Evolutionary conservation across 2,329 filamentous ascomycete genomes (phyloP).

Genomic region (Colletotrichum sp.): DNA sequence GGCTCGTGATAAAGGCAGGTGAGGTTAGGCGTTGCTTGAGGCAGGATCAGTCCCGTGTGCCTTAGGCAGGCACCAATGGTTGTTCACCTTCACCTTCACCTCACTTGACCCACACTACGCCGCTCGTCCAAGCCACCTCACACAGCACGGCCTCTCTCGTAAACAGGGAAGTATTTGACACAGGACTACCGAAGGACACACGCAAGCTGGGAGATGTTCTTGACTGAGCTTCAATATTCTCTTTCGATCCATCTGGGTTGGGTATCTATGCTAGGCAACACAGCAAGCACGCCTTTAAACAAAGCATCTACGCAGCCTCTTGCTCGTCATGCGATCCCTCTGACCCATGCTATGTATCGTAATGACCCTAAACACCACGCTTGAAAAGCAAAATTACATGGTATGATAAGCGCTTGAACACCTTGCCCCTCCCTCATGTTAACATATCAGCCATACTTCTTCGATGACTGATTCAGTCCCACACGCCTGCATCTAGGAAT

Average conservation of each 20-base stretch:
- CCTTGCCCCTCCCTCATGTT: not conserved
- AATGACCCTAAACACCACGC: not conserved
- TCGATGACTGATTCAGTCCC: not conserved
- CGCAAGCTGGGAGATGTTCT: not conserved
- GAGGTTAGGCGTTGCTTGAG: not conserved
- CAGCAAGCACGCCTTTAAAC: not conserved
- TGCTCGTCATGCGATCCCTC: not conserved
- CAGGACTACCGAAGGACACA: not conserved
- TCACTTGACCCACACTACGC: not conserved
- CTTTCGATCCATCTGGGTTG: not conserved
- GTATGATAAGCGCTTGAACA: not conserved
- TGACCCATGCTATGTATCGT: not conserved
- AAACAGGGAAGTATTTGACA: not conserved
- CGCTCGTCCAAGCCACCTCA: not conserved
- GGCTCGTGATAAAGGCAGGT: not conserved
- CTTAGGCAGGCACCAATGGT: not conserved
- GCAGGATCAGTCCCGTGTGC: not conserved
- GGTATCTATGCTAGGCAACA: not conserved
- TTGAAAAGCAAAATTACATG: not conserved
- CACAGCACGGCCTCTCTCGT: not conserved
- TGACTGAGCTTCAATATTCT: not conserved
- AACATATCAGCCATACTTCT: not conserved
- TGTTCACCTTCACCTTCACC: not conserved
- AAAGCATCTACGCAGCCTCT: not conserved
- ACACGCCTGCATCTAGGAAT: slow-evolving; percentile 6